Evolutionary conservation across 164 flowering plant species (phyloP).

Genomic region (Vitis rotundifolia): DNA sequence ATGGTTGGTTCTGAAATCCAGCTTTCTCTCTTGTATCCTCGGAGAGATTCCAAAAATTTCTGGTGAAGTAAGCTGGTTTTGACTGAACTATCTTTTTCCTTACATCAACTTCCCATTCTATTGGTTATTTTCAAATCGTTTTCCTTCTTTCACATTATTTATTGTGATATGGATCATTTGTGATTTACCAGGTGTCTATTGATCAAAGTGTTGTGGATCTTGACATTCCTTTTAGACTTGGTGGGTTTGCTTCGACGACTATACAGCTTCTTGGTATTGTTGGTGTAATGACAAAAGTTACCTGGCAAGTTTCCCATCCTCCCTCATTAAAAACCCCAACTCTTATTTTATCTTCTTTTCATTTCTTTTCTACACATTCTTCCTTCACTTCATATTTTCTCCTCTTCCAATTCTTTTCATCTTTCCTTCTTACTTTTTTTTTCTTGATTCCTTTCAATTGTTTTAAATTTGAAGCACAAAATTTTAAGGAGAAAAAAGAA

Average conservation of each 20-base stretch:
- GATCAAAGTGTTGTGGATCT: conserved; percentile 99
- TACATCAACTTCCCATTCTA: neutral
- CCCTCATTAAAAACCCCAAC: no score
- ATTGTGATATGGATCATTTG: conserved; percentile 9
- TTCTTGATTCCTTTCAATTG: no score
- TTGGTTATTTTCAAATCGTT: neutral
- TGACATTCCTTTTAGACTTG: conserved; percentile 98
- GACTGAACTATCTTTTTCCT: conserved; percentile 1
- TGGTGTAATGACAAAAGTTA: conserved; percentile 92
- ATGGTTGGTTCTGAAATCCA: conserved; percentile 95
- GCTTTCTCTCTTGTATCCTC: conserved; percentile 93
- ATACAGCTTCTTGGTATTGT: conserved; percentile 96
- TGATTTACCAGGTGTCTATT: conserved; percentile 75
- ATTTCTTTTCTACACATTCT: no score
- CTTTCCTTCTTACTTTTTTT: no score
- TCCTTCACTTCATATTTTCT: no score
- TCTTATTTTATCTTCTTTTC: no score
- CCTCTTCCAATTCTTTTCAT: no score
- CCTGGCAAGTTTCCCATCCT: conserved; percentile 74
- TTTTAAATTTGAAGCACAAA: no score
- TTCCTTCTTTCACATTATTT: conserved; percentile 9
- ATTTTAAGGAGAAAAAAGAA: no score
- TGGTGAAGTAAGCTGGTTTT: conserved; percentile 74
- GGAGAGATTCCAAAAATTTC: conserved; percentile 92
- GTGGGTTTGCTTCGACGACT: conserved; percentile 97